phyloP scores from a whole-genome alignment of 305 asterid species.

The Solanum hybrid region DNA sequence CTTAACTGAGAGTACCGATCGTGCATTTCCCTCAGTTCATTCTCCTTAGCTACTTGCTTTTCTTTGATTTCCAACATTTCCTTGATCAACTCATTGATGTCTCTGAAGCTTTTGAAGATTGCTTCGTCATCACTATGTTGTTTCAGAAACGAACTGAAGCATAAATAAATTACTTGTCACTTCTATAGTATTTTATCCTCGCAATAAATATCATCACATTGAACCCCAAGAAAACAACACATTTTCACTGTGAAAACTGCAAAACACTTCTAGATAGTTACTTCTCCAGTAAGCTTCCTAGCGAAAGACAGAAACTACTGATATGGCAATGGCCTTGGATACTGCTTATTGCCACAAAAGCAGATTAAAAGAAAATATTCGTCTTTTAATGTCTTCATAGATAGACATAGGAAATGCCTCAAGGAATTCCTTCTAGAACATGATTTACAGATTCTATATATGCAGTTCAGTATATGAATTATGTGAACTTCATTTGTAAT shows the following conservation, averaged over 20 bases:
- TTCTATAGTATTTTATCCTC: not conserved
- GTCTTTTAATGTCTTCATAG: not conserved
- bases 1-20: conserved; percentile 82
- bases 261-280: not conserved
- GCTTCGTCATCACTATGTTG: conserved; percentile 90
- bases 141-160: conserved; percentile 69
- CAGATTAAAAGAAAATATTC: not conserved
- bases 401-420: not conserved
- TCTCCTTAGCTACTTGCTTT: conserved; percentile 52
- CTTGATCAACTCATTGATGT: conserved; percentile 78
- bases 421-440: not conserved
- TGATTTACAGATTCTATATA: not conserved
- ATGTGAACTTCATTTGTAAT: not conserved
- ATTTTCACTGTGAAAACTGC: not conserved
- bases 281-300: not conserved
- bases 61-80: conserved; percentile 82
- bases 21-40: conserved; percentile 87
- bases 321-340: not conserved
- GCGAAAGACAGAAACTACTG: not conserved
- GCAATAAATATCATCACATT: not conserved
- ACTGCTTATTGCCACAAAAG: not conserved
- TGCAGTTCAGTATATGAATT: not conserved
- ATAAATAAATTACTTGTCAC: not conserved
- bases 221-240: not conserved
- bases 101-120: conserved; percentile 76